Conservation (phyloP, 331 rosid genomes). For the Ulmus americana region DNA sequence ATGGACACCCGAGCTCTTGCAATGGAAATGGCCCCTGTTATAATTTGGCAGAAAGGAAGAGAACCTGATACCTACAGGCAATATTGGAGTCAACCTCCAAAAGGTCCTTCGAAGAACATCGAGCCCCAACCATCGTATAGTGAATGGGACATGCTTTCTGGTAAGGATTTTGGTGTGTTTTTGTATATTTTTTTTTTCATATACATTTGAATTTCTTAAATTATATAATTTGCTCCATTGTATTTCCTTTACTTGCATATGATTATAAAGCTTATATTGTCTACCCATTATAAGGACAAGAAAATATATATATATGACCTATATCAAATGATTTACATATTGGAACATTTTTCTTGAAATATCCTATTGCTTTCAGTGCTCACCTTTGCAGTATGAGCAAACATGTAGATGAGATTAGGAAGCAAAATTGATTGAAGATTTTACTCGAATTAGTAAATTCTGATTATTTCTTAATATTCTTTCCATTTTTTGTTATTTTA, state of each 20-base stretch:
- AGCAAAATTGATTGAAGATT: background rate
- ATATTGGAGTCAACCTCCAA: slow-evolving; percentile 58
- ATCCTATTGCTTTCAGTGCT: too few relatives aligned
- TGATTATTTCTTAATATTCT: background rate
- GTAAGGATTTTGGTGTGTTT: slow-evolving; percentile 37
- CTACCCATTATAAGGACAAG: too few relatives aligned
- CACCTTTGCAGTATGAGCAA: too few relatives aligned
- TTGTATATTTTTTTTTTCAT: too few relatives aligned
- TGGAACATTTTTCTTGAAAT: too few relatives aligned
- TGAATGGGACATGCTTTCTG: slow-evolving; percentile 82
- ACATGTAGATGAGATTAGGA: too few relatives aligned
- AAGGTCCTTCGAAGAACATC: slow-evolving; percentile 49
- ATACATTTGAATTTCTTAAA: too few relatives aligned
- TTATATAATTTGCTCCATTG: too few relatives aligned
- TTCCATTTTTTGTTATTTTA: slow-evolving; percentile 1
- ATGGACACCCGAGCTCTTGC: slow-evolving; percentile 82
- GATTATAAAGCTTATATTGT: too few relatives aligned
- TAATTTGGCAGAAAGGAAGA: slow-evolving; percentile 70
- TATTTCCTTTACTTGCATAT: too few relatives aligned
- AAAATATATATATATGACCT: too few relatives aligned
- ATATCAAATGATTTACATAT: too few relatives aligned
- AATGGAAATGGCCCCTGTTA: slow-evolving; percentile 83
- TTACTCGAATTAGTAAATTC: background rate
- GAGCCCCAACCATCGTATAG: slow-evolving; percentile 40
- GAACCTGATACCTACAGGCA: slow-evolving; percentile 59